Percentiles rank a stretch among this genome's conserved stretches.
phyloP scores from a whole-genome alignment of 495 filamentous ascomycete genomes.

The Daldinia caldariorum region DNA sequence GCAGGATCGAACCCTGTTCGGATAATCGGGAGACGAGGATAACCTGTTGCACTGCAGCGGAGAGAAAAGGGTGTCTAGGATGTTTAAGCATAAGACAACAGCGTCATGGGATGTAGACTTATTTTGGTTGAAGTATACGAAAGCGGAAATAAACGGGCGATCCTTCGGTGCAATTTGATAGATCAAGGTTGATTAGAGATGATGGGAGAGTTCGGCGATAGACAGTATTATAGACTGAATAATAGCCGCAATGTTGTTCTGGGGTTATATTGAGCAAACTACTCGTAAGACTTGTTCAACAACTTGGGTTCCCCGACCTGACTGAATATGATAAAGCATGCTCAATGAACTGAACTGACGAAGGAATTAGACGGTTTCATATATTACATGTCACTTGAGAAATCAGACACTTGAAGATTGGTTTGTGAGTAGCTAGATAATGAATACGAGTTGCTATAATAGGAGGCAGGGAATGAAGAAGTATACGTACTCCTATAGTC shows the following conservation, averaged over 20 bases:
- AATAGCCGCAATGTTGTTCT: conserved; percentile 2
- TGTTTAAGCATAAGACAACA: conserved; percentile 46
- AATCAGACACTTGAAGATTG: not conserved
- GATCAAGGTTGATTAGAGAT: conserved; percentile 20
- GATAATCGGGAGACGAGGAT: conserved; percentile 46
- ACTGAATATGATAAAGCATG: not conserved
- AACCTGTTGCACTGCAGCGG: conserved; percentile 44
- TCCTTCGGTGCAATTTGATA: conserved; percentile 42
- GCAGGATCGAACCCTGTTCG: conserved; percentile 38
- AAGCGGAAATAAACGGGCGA: conserved; percentile 36
- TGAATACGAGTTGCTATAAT: conserved; percentile 12
- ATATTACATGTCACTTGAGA: conserved; percentile 7
- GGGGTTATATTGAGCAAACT: not conserved
- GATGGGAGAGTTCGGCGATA: conserved; percentile 5
- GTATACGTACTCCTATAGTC: conserved; percentile 18
- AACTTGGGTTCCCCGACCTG: not conserved
- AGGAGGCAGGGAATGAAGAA: conserved; percentile 1
- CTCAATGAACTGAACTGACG: not conserved
- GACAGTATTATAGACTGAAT: not conserved
- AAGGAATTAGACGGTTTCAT: not conserved
- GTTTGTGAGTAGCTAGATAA: conserved; percentile 11
- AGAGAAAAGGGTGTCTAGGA: conserved; percentile 45
- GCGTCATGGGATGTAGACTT: conserved; percentile 41
- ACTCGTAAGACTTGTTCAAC: not conserved
- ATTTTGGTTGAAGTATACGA: conserved; percentile 29